phyloP scores from a whole-genome alignment of 768 basidiomycete species.

The Termitomyces sp. region DNA sequence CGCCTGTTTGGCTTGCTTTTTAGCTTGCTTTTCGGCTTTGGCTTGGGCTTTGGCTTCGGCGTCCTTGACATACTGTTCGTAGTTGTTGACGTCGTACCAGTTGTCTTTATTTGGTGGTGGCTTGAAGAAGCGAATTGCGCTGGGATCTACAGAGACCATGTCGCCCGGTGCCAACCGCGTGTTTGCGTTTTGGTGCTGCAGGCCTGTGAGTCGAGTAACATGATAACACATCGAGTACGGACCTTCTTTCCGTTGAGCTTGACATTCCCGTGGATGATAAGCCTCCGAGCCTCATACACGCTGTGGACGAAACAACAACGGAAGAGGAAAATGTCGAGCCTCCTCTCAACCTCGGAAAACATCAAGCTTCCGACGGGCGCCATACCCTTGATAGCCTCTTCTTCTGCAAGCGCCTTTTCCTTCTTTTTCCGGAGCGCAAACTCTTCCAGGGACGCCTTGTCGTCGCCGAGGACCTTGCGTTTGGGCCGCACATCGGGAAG shows the following conservation, averaged over 20 bases:
- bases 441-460: slow-evolving; percentile 42
- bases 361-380: slow-evolving; percentile 95
- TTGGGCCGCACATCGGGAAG: slow-evolving; percentile 82
- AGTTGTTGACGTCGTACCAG: slow-evolving; percentile 27
- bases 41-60: slow-evolving; percentile 2
- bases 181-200: slow-evolving; percentile 77
- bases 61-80: slow-evolving; percentile 10
- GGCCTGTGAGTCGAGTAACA: background rate
- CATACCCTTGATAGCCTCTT: slow-evolving; percentile 56
- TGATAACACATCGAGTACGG: slow-evolving; percentile 6
- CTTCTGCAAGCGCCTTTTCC: slow-evolving; percentile 41
- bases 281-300: slow-evolving; percentile 82
- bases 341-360: slow-evolving; percentile 89
- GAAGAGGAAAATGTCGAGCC: slow-evolving; percentile 92
- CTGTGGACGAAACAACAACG: slow-evolving; percentile 83
- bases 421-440: slow-evolving; percentile 55
- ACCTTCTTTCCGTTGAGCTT: slow-evolving; percentile 89
- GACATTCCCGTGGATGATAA: slow-evolving; percentile 86
- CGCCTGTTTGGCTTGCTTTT: background rate
- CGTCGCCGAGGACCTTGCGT: slow-evolving; percentile 35
- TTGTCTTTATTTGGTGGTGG: slow-evolving; percentile 27
- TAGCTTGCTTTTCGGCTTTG: background rate
- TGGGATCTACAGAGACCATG: slow-evolving; percentile 85
- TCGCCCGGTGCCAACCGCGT: slow-evolving; percentile 91
- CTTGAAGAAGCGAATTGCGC: slow-evolving; percentile 69